phyloP scores from a whole-genome alignment of 192 early-diverging fungal genomes.

The Chytriomyces hyalinus region DNA sequence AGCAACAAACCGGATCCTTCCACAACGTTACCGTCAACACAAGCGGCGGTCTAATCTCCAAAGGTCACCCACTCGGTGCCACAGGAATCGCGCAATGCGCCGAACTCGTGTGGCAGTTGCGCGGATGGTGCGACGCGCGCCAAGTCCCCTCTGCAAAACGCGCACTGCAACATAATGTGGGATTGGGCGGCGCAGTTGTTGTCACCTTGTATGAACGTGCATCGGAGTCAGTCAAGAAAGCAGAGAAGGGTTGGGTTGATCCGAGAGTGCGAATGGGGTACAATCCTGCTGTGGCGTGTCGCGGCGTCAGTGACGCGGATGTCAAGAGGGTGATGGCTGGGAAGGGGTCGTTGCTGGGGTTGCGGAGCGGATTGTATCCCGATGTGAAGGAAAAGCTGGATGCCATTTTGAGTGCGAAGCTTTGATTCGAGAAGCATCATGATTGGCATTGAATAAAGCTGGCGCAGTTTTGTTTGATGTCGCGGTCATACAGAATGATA shows the following conservation, averaged over 20 bases:
- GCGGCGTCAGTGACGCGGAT: slow-evolving; percentile 61
- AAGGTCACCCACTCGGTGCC: slow-evolving; percentile 78
- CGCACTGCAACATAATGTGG: slow-evolving; percentile 77
- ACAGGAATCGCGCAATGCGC: slow-evolving; percentile 79
- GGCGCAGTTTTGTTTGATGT: not conserved
- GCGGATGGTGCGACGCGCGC: slow-evolving; percentile 67
- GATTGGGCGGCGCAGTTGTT: slow-evolving; percentile 76
- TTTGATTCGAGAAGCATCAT: not conserved
- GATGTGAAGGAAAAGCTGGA: not conserved
- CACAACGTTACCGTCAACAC: slow-evolving; percentile 65
- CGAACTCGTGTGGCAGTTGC: slow-evolving; percentile 48
- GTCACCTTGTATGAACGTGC: slow-evolving; percentile 64
- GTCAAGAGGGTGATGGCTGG: slow-evolving; percentile 53
- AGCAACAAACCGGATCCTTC: not conserved
- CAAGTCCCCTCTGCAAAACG: slow-evolving; percentile 70
- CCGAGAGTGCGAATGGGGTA: slow-evolving; percentile 38
- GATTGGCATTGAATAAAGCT: not conserved
- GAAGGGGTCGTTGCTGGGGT: slow-evolving; percentile 35
- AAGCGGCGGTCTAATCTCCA: slow-evolving; percentile 75
- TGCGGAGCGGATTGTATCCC: slow-evolving; percentile 1
- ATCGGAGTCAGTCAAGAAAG: not conserved
- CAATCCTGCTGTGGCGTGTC: slow-evolving; percentile 64
- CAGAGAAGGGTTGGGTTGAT: slow-evolving; percentile 39
- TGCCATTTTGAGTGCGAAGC: not conserved
- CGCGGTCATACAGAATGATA: not conserved